phyloP scores from a whole-genome alignment of 2,329 filamentous ascomycete species.

The Fusarium sp. region DNA sequence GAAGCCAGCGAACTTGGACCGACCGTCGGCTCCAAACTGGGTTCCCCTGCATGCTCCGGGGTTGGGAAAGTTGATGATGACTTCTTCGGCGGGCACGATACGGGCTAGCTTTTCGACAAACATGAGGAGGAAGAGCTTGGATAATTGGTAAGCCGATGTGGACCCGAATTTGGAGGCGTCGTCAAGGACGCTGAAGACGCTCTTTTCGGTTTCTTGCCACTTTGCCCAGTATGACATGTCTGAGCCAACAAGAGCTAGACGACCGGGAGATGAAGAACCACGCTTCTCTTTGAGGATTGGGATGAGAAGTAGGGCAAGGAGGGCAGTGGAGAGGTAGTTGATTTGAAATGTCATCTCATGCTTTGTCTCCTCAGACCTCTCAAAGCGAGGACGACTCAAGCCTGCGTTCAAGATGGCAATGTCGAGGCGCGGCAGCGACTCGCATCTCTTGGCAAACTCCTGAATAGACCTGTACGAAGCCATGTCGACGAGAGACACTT shows the following conservation, averaged over 20 bases:
- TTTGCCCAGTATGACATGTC: slow-evolving; percentile 44
- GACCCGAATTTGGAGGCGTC: slow-evolving; percentile 32
- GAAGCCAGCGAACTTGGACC: slow-evolving; percentile 24
- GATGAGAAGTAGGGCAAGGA: slow-evolving; percentile 47
- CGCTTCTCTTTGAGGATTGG: slow-evolving; percentile 46
- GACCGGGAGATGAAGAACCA: slow-evolving; percentile 25
- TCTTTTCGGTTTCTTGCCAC: slow-evolving; percentile 34
- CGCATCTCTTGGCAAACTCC: slow-evolving; percentile 50
- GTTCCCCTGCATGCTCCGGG: slow-evolving; percentile 57
- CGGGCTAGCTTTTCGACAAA: slow-evolving; percentile 51
- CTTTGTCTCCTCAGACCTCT: slow-evolving; percentile 44
- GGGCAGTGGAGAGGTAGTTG: slow-evolving; percentile 50
- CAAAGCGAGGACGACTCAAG: slow-evolving; percentile 41
- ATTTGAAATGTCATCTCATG: slow-evolving; percentile 54
- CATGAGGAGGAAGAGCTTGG: slow-evolving; percentile 49
- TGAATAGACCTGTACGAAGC: slow-evolving; percentile 55
- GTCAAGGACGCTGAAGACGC: slow-evolving; percentile 34
- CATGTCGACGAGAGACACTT: slow-evolving; percentile 60
- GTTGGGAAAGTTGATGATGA: slow-evolving; percentile 57
- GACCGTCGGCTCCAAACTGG: slow-evolving; percentile 48
- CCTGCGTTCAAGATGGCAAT: slow-evolving; percentile 58
- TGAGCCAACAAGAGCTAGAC: slow-evolving; percentile 46
- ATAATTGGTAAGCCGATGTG: slow-evolving; percentile 27
- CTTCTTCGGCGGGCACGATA: slow-evolving; percentile 50
- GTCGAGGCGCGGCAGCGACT: slow-evolving; percentile 51